Evolutionary conservation across 2,329 filamentous ascomycete genomes (phyloP).

Genomic region (Colletotrichum tropicale): DNA sequence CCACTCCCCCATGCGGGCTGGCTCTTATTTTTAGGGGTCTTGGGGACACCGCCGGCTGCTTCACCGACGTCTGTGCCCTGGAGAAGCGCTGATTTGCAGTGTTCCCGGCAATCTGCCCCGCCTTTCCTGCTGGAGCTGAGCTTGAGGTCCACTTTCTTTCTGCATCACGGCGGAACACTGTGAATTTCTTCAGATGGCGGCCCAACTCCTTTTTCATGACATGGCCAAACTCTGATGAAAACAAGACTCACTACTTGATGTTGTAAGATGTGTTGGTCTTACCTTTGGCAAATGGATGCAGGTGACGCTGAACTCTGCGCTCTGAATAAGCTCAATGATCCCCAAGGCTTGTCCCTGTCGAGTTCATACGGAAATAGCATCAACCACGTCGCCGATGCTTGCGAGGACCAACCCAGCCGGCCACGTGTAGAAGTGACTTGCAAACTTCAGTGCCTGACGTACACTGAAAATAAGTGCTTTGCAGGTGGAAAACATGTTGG

Average conservation of each 20-base stretch:
- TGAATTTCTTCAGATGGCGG: not conserved
- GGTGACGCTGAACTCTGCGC: not conserved
- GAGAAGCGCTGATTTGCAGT: not conserved
- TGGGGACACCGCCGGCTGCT: constrained; percentile 2
- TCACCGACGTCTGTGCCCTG: constrained; percentile 2
- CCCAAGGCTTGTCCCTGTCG: not conserved
- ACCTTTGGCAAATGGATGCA: not conserved
- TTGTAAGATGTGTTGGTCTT: not conserved
- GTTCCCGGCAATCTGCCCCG: not conserved
- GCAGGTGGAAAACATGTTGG: not conserved
- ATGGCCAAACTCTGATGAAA: not conserved
- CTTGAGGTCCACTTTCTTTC: not conserved
- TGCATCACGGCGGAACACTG: not conserved
- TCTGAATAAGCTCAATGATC: not conserved
- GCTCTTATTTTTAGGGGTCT: constrained; percentile 19
- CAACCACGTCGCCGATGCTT: not conserved
- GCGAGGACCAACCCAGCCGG: not conserved
- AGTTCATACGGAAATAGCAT: not conserved
- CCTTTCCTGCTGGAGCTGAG: not conserved
- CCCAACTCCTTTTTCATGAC: not conserved
- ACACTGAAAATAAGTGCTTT: not conserved
- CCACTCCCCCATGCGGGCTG: not conserved
- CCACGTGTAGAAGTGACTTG: not conserved
- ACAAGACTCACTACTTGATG: not conserved
- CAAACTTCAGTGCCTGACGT: not conserved